Base-by-base conservation (phyloP, 2,329 filamentous ascomycete species). In the Pestalotiopsis sp. region DNA sequence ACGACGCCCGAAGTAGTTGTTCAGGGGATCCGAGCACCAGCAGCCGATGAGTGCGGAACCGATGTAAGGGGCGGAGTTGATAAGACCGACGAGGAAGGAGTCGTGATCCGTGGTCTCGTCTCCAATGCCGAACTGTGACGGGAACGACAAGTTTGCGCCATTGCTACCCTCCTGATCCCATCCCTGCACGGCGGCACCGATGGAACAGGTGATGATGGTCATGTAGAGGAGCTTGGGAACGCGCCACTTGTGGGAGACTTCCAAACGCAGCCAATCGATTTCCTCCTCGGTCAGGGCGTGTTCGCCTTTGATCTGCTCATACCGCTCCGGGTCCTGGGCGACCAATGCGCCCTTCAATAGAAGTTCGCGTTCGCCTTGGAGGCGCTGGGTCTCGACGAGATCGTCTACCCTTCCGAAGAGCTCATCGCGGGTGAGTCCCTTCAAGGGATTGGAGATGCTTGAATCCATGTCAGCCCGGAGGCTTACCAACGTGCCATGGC, bases 141-240 rank as follows among this genome's bases (percentile, higher is more conserved):
- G 83, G 71, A 86, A 86, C 14, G 80, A 80, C 49, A 86, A 69
- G 68, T 85, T 61, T 14, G 66, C 66, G 14, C 66, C 85, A 67
- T 84, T 84, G 41, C n/a, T 57, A 23, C 57, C 84, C 83, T 71
- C 80, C 83, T 80, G 78, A 72, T 83, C 80, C 81, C 79, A 81
- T 20, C 78, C 81, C 71, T 88, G 88, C 11, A 87, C 85, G 6
- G 85, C 85, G 2, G 87, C 86, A 2, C 84, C 85, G 31, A 67
- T 38, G 59, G 68, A 76, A 75, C 70, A 77, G 79, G 81, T 80
- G 4, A 90, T 75, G 69, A 93, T 88, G 2, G 92, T 84, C 65
- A 90, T 82, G 78, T 92, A 92, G 64, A 92, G 83, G 73, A 86
- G 84, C 73, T 79, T 82, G 0, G 91, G 91, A 71, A 93, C 90